These are phyloP conservation scores for Talaromyces verruculosus DNA, from an alignment of 2,329 filamentous ascomycete genomes.

Conservation along the genomic window DNA sequence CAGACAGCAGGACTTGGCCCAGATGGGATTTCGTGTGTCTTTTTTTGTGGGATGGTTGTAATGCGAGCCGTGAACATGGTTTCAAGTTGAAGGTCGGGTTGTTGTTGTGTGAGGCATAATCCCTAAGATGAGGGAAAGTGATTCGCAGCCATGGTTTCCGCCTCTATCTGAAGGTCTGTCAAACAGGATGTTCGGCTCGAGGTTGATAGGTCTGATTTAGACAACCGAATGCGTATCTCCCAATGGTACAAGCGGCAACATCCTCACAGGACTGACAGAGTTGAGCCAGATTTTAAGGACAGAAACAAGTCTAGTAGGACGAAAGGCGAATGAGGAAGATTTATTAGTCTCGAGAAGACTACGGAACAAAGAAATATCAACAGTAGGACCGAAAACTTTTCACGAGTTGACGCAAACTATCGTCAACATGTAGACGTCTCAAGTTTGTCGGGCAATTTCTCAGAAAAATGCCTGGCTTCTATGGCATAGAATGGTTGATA, in stretches of 20 bases:
- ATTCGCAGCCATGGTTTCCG: no score
- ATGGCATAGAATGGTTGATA: no score
- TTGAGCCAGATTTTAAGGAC: background rate
- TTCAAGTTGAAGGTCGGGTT: background rate
- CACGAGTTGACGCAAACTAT: background rate
- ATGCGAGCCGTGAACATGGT: background rate
- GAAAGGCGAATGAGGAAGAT: background rate
- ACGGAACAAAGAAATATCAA: background rate
- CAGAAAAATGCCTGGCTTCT: no score
- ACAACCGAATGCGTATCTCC: background rate
- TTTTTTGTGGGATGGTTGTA: background rate
- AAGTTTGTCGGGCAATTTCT: no score
- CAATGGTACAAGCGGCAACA: no score
- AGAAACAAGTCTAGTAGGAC: background rate
- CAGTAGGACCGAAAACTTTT: background rate
- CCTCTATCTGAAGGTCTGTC: no score
- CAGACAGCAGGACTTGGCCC: background rate
- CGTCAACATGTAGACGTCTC: background rate
- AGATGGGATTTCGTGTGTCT: background rate
- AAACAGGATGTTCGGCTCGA: background rate
- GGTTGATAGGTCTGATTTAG: background rate
- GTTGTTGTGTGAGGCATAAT: background rate
- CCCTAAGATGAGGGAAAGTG: background rate
- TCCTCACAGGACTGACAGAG: no score
- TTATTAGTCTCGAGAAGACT: background rate